Evolutionary conservation across 2,329 filamentous ascomycete species (phyloP).

Genomic region (Fusarium proliferatum): DNA sequence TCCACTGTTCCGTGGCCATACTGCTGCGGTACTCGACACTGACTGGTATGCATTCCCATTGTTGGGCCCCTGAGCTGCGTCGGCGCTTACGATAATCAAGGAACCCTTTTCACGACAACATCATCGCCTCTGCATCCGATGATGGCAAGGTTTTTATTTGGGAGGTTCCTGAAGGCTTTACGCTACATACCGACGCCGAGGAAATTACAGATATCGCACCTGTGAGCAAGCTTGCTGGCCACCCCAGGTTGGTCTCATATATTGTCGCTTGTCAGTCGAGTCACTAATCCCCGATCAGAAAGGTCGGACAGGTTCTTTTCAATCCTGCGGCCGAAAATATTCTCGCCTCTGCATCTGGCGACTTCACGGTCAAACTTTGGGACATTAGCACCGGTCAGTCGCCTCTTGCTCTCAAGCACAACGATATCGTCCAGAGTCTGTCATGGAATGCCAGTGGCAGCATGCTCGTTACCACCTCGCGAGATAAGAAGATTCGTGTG

Average conservation of each 20-base stretch:
- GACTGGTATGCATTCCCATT: slow-evolving; percentile 77
- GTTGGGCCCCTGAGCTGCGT: slow-evolving; percentile 10
- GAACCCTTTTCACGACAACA: slow-evolving; percentile 94
- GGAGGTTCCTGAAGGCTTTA: slow-evolving; percentile 91
- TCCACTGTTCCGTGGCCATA: slow-evolving; percentile 95
- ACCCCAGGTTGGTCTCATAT: slow-evolving; percentile 74
- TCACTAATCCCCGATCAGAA: slow-evolving; percentile 65
- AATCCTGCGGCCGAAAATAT: slow-evolving; percentile 97
- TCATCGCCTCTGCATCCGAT: slow-evolving; percentile 94
- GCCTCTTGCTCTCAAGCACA: slow-evolving; percentile 82
- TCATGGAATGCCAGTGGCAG: slow-evolving; percentile 94
- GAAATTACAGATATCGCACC: slow-evolving; percentile 85
- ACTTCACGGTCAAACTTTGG: slow-evolving; percentile 96
- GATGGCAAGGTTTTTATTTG: slow-evolving; percentile 98
- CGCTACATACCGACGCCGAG: slow-evolving; percentile 84
- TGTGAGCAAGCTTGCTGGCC: slow-evolving; percentile 83
- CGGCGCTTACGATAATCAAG: slow-evolving; percentile 56
- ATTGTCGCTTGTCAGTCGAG: not conserved
- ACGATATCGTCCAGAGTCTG: slow-evolving; percentile 92
- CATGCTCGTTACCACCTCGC: slow-evolving; percentile 89
- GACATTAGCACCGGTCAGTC: slow-evolving; percentile 84
- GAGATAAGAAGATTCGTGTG: slow-evolving; percentile 97
- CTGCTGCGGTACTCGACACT: slow-evolving; percentile 93
- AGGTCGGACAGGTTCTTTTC: slow-evolving; percentile 97
- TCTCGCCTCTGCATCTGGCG: slow-evolving; percentile 92